Evolutionary conservation across 176 grass and related monocot genomes (phyloP).

Genomic region (Lolium multiflorum): DNA sequence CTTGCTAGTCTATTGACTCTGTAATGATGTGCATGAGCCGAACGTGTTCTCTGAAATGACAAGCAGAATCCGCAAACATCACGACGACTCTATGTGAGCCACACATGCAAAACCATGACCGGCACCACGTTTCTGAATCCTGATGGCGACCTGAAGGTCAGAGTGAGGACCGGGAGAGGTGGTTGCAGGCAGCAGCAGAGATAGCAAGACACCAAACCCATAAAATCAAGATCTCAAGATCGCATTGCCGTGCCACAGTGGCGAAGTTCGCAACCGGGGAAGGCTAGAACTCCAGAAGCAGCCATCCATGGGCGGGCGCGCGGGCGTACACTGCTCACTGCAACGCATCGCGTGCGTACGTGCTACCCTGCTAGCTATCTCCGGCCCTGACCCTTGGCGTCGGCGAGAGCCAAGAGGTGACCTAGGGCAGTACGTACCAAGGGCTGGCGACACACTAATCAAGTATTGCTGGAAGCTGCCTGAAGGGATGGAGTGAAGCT

Average conservation of each 20-base stretch:
- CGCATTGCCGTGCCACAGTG: neutral
- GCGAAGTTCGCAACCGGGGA: slow-evolving; percentile 36
- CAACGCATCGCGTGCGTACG: neutral
- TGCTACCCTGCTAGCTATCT: neutral
- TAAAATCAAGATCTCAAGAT: slow-evolving; percentile 29
- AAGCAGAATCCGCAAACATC: too few relatives aligned
- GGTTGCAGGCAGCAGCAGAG: neutral
- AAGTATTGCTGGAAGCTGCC: neutral
- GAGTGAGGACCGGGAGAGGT: neutral
- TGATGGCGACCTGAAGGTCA: slow-evolving; percentile 18
- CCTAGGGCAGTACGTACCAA: neutral
- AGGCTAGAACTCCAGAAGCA: slow-evolving; percentile 44
- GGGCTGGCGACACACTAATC: too few relatives aligned
- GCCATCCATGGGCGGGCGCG: neutral
- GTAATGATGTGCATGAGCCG: too few relatives aligned
- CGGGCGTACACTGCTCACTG: neutral
- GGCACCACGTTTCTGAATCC: slow-evolving; percentile 34
- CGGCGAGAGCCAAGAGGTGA: neutral
- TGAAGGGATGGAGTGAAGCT: neutral
- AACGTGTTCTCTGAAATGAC: too few relatives aligned
- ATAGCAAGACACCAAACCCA: slow-evolving; percentile 28
- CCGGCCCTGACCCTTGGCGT: slow-evolving; percentile 45
- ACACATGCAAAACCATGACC: neutral
- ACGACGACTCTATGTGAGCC: too few relatives aligned
- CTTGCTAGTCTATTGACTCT: too few relatives aligned